Base-by-base conservation (phyloP, 2,329 filamentous ascomycete genomes). In the Aspergillus sojae region DNA sequence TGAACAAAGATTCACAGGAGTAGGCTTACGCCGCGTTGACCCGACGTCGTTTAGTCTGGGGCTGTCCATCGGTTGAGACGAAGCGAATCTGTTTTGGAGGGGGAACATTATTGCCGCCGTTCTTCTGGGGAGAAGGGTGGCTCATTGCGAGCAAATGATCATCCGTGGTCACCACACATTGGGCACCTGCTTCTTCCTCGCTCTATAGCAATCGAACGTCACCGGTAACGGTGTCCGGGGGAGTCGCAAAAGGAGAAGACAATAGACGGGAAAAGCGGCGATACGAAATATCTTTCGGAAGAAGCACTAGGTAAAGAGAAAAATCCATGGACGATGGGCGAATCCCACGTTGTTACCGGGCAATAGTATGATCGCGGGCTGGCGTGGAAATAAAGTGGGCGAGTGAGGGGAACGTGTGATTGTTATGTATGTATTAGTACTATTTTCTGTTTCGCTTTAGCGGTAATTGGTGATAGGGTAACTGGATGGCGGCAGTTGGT, bases 1-100 rank as follows among this genome's bases (percentile, higher is more conserved):
- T 21, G 36, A 54, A 62, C 36, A 48, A 36, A 41, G 57, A 54
- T 52, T 58, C 46, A 52, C 39, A 53, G 46, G 60, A 56, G 41
- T 23, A 57, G 21, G 52, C 88, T 78, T 84, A 91, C 87, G 91
- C 91, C 72, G 91, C 89, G 79, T 89, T 92, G 73, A 94, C 91
- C 71, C 91, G 85, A 74, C 91, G 86, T 71, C 91, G 84, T 79
- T 94, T 94, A 30, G 90, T 89, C 65, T 91, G 91, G 56, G 91
- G 91, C 68, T 92, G 90, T 66, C 91, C 91, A 79, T 93, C 90
- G 72, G 89, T 93, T 68, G 92, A 91, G 70, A 94, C 91, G 76
- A 94, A 94, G 70, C 91, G 89, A 69, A 92, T 91, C 72, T 81
- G 81, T 62, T 78, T 71, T 56, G 74, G 72, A 60, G 68, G 70